Base-by-base conservation (phyloP, 176 grass and related monocot species). In the Puccinellia tenuiflora region DNA sequence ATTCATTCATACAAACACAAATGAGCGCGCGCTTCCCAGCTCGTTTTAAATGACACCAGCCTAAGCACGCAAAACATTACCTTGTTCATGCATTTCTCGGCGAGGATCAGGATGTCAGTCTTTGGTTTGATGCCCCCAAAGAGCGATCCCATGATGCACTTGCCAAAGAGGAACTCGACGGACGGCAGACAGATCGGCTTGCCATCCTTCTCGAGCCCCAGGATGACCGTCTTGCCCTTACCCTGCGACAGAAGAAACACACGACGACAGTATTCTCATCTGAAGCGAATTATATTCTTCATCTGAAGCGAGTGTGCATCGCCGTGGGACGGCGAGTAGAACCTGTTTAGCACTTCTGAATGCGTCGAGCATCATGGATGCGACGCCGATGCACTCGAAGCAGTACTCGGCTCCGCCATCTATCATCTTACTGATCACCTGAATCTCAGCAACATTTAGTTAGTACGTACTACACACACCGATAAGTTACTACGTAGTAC, bases 301-400 rank as follows among this genome's bases (percentile, higher is more conserved):
- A 11, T 79, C 38, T 25, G 21, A n/a, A 70, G 2, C 73, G 29
- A 48, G 4, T 17, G 14, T 46, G 43, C 43, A 39, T 11, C 0
- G 33, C 10, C 22, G 45, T 62, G 17, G 33, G 1, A 12, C 25
- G 21, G 3, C 61, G 15, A 14, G 26, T 25, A 20, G 46, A 4
- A 96, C 93, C 88, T 43, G 55, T 38, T 88, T 92, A 24, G 68
- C 71, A 78, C 92, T 85, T 74, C 77, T 78, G 77, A 97, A 90
- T 3, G 94, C 94, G 0, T 92, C 88, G 10, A 78, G 72, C 90
- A 90, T 92, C 81, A 97, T 67, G 3, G 92, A 81, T 3, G 88
- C 81, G 24, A 81, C 24, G 29, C 94, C 94, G 1, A 93, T 89
- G 61, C 94, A 97, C 94, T 97, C 94, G n/a, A 97, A 91, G 87